Base-by-base conservation (phyloP, 768 basidiomycete genomes). In the Trametes sanguinea region DNA sequence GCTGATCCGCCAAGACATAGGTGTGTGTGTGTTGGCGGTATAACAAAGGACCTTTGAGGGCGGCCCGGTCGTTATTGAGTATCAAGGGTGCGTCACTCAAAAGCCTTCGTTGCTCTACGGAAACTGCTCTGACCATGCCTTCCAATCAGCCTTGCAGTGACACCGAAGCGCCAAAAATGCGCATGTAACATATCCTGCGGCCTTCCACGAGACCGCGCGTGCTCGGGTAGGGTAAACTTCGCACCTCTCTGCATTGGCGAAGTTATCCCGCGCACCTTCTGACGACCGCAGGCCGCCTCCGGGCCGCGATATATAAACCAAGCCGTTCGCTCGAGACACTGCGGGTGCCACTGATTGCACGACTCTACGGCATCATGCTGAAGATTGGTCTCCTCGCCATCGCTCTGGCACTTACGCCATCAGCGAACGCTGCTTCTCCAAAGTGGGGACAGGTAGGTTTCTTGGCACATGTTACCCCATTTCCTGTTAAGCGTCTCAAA, bases 381-480 rank as follows among this genome's bases (percentile, higher is more conserved):
- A 44, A 45, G 39, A 16, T 61, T 32, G 60, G 61, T 13, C 54
- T 68, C 14, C 42, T 72, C 17, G 59, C 65, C 5, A 32, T 70
- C 14, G 69, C 69, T 27, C 16, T 72, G n/a, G 65, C 68, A 8
- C 52, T 69, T 14, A 65, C 67, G 14, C 61, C 65, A n/a, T 67
- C 66, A 30, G 64, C 54, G 13, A 52, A 56, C 30, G 71, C 71
- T 0, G 58, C 61, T 11, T 40, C 62, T 2, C 61, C 67, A 8
- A 50, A 58, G 43, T 72, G 69, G 68, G 69, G 68, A 30, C 71
- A 70, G 66, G 67, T 70, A 40, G 29, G 67, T 22, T 14, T 54
- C n/a, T 45, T 8, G 10, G 1, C 4, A 14, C 6, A 13, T 22
- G 22, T 22, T 22, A 2, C 22, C 22, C 22, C 22, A 22, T 22